These are phyloP conservation scores for Saccharomycopsis phalli DNA, from an alignment of 1,139 yeast genomes.

Conservation along the genomic window DNA sequence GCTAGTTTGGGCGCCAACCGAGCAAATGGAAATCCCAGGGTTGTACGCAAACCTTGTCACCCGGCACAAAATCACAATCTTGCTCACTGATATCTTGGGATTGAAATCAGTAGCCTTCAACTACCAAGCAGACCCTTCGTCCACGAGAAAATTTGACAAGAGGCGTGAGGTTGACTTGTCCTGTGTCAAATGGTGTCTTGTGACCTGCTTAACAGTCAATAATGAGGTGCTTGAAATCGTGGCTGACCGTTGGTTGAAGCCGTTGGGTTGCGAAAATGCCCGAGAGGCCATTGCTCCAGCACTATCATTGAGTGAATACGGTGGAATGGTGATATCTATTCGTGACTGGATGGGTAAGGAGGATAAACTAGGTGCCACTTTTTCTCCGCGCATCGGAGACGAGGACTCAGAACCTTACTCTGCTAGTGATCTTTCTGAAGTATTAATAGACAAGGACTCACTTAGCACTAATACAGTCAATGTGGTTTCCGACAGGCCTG, in stretches of 20 bases:
- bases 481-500: slow-evolving; percentile 54
- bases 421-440: slow-evolving; percentile 46
- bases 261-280: slow-evolving; percentile 76
- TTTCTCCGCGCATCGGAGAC: slow-evolving; percentile 28
- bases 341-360: slow-evolving; percentile 81
- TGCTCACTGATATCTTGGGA: slow-evolving; percentile 84
- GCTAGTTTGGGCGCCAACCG: slow-evolving; percentile 71
- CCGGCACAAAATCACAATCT: slow-evolving; percentile 57
- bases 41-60: slow-evolving; percentile 77
- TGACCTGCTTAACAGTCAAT: slow-evolving; percentile 87
- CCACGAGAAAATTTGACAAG: slow-evolving; percentile 71
- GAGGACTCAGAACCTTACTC: slow-evolving; percentile 30
- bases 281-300: slow-evolving; percentile 81
- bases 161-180: slow-evolving; percentile 73
- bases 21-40: slow-evolving; percentile 74
- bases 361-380: slow-evolving; percentile 46
- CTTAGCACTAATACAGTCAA: slow-evolving; percentile 71
- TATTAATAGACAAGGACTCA: slow-evolving; percentile 73
- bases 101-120: slow-evolving; percentile 87
- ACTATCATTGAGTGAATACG: slow-evolving; percentile 83
- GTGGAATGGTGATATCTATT: slow-evolving; percentile 90
- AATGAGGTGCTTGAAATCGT: slow-evolving; percentile 87
- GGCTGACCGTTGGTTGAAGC: slow-evolving; percentile 86
- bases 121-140: slow-evolving; percentile 83
- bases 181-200: slow-evolving; percentile 79